Evolutionary conservation across 2,329 filamentous ascomycete genomes (phyloP).

Genomic region (Colletotrichum filicis): DNA sequence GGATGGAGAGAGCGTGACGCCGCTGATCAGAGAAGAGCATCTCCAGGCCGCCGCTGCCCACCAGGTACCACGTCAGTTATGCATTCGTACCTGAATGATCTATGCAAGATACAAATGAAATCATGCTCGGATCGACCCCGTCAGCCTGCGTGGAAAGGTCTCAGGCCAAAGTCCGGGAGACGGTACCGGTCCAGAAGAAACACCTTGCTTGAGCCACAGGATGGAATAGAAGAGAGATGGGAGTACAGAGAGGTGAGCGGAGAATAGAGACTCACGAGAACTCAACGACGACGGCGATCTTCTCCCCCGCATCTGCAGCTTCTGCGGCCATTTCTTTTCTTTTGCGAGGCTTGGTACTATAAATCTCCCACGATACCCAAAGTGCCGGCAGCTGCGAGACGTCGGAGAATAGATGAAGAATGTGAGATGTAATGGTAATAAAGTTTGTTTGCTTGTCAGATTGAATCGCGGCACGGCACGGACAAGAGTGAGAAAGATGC

Average conservation of each 20-base stretch:
- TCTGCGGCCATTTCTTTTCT: conserved; percentile 28
- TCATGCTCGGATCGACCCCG: not conserved
- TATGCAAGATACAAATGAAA: conserved; percentile 15
- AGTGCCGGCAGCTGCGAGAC: conserved; percentile 5
- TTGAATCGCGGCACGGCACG: conserved; percentile 13
- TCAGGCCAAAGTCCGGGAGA: not conserved
- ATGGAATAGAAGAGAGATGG: not conserved
- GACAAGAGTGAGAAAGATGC: conserved; percentile 12
- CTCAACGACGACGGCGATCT: conserved; percentile 74
- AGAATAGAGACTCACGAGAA: conserved; percentile 63
- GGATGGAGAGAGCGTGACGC: conserved; percentile 77
- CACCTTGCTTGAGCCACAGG: not conserved
- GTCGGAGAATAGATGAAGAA: conserved; percentile 33
- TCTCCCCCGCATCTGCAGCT: conserved; percentile 38
- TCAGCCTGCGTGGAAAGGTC: not conserved
- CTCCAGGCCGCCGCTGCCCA: conserved; percentile 84
- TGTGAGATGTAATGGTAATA: conserved; percentile 29
- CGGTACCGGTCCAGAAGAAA: conserved; percentile 6
- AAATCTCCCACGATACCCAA: conserved; percentile 1
- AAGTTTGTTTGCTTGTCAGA: conserved; percentile 22
- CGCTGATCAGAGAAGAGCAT: conserved; percentile 90
- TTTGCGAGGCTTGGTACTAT: not conserved
- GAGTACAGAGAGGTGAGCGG: not conserved
- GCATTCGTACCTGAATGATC: not conserved
- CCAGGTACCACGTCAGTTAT: conserved; percentile 20